Base-by-base conservation (phyloP, 139 green algal genomes). In the Picochlorum costavermella region DNA sequence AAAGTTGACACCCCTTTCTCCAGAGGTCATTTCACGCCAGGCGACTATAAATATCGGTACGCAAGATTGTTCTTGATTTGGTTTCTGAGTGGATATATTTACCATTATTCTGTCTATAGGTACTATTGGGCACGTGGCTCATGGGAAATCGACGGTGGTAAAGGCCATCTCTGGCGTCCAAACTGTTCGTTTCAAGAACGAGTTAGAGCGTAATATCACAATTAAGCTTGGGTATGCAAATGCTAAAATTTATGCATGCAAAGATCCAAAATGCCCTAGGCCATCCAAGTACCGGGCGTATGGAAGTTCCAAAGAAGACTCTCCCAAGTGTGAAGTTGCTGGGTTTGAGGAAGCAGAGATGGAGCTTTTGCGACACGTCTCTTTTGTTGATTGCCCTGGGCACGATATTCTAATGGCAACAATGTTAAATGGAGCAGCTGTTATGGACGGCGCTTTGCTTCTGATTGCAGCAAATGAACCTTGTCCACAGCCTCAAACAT, bases 341-440 rank as follows among this genome's bases (percentile, higher is more conserved):
- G 86, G 86, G 2, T 94, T 88, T 74, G 82, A 94, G 70, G 71
- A 74, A 56, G 74, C 73, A 31, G 70, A 79, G 8, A 98, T 97
- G 91, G 78, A 97, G 72, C 83, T 99, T 14, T 58, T 94, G 45
- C 79, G 94, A 43, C 94, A 99, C 68, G 92, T 99, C 4, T 96
- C 87, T 1, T 99, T 99, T 70, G 94, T 99, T 26, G 94, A 99
- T 70, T 99, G 94, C 80, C 94, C 94, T 29, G 71, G 93, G 11
- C 94, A 99, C 84, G 94, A 99, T 80, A 99, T 99, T 89, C 90
- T 99, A 50, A 99, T 99, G 94, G 94, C 94, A 11, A 99, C 94
- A 68, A 99, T 99, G 94, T 86, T 99, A 20, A 99, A 99, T 82
- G 94, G 94, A 25, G 94, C 94, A 9, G 94, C 94, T 5, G 95